Conservation (phyloP, 441 rosid species). For the Adansonia grandidieri region DNA sequence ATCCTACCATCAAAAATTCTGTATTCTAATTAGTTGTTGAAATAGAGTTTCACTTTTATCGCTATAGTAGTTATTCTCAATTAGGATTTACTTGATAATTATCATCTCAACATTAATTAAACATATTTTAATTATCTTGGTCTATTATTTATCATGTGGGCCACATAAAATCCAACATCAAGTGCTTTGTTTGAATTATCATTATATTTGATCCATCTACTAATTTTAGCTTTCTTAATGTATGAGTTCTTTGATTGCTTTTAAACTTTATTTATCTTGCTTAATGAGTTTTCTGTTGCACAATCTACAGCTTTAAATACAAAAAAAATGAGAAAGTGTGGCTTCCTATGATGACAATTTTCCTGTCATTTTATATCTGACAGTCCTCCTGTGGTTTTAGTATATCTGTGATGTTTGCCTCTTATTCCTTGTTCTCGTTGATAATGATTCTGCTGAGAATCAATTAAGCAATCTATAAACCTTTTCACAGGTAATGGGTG, state of each 20-base stretch:
- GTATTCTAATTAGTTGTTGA: no score
- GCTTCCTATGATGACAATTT: not conserved
- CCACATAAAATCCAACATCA: no score
- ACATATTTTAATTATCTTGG: no score
- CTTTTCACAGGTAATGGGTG: conserved; percentile 76
- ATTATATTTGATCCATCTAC: not conserved
- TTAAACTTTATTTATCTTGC: conserved; percentile 15
- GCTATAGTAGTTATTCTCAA: no score
- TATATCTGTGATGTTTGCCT: not conserved
- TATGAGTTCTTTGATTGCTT: not conserved
- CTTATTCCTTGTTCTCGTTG: conserved; percentile 8
- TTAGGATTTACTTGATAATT: no score
- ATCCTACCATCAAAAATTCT: no score
- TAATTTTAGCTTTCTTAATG: not conserved
- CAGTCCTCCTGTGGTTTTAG: conserved; percentile 7
- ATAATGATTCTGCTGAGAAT: conserved; percentile 11
- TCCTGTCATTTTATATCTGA: not conserved
- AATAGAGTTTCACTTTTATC: no score
- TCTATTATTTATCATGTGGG: no score
- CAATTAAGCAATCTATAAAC: conserved; percentile 3
- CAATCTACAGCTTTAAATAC: not conserved
- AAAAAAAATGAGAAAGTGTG: not conserved
- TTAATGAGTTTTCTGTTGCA: not conserved
- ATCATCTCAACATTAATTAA: no score
- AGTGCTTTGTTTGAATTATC: not conserved